Evolutionary conservation across 2,329 filamentous ascomycete genomes (phyloP), one percentile per base, ranked within the genome.

Genomic region (Epicoccum sorghinum): DNA sequence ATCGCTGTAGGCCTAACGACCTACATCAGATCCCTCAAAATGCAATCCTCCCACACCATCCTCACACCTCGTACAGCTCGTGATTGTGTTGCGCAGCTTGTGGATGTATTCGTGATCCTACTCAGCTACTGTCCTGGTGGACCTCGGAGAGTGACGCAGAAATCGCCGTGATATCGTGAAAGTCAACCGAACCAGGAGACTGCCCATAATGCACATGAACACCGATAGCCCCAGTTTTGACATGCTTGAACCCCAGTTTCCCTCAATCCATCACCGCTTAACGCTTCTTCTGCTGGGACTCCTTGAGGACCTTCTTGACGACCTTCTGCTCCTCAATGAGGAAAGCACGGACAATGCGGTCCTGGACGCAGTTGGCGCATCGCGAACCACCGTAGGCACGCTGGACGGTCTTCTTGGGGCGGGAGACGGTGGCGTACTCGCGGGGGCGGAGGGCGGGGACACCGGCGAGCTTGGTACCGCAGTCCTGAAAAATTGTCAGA

Each of bases 251-350:
- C 60, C 64, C 62, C 62, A 61, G 58, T 55, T 52, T 61, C 59
- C 59, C 55, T 57, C 59, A 58, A 49, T 62, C 62, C 47, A 55
- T 54, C 61, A 55, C 55, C 64, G 53, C 67, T 72, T 75, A 79
- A 62, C 72, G 74, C 75, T 83, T 86, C 79, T 90, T 89, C 85
- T 91, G 89, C 84, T 96, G 91, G 64, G 85, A 87, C 86, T 98
- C 93, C 90, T 97, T 97, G 79, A 98, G 87, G 75, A 99, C 95
- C 91, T 99, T 99, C 92, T 99, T 99, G 82, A 99, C 95, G 75
- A 99, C 98, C 91, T 99, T 99, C 87, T 99, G 95, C 88, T 99
- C 95, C 86, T 99, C 96, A 69, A 99, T 98, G 80, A 99, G 84
- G 89, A 99, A 99, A 65, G 95, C 95, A 73, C 95, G 91, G 72